A percentile compares a stretch with the other conserved stretches of the same genome.
Conservation (phyloP, 331 rosid genomes). For the Pyrus hybrid region DNA sequence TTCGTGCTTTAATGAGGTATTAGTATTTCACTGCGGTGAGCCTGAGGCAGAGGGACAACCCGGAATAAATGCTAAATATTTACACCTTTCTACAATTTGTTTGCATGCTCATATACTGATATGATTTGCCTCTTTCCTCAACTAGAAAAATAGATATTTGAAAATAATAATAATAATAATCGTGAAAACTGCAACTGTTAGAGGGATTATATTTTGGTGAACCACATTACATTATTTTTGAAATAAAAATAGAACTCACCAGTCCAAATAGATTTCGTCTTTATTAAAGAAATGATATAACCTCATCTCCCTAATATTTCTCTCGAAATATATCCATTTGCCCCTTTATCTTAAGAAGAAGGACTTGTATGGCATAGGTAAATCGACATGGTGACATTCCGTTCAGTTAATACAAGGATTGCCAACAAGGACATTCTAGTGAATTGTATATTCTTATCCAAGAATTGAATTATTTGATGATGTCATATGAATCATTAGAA, state of each 20-base stretch:
- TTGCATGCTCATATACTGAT: background rate
- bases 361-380: no score
- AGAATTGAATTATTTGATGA: no score
- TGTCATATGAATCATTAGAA: no score
- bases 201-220: background rate
- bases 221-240: background rate
- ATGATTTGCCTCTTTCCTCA: background rate
- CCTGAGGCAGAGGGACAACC: background rate
- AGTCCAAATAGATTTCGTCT: background rate
- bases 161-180: no score
- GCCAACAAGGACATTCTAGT: no score
- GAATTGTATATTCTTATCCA: no score
- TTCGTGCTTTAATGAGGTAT: background rate
- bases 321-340: no score
- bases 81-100: background rate
- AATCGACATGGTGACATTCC: no score
- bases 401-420: no score
- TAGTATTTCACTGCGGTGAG: background rate
- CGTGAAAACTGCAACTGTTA: background rate
- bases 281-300: no score
- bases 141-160: background rate
- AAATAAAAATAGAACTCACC: background rate
- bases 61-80: background rate
- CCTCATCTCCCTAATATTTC: background rate
- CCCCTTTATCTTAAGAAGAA: no score